Evolutionary conservation across 148 eudicot species (phyloP).

Genomic region (Diospyros lotus): DNA sequence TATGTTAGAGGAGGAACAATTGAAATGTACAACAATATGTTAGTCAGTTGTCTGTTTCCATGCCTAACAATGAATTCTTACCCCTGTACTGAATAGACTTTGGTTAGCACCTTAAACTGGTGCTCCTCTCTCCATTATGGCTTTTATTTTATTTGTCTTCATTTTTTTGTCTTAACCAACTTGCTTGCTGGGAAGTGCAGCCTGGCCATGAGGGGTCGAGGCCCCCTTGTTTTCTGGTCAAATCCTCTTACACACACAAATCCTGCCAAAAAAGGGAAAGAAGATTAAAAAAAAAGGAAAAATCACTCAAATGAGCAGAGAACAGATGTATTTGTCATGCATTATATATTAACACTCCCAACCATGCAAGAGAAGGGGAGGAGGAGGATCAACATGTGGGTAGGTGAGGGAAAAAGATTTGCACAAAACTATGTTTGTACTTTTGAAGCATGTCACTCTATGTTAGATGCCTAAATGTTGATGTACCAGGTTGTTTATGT

Average conservation of each 20-base stretch:
- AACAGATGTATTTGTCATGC: too few species aligned
- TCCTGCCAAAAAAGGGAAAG: constrained; percentile 33
- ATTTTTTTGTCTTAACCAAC: constrained; percentile 30
- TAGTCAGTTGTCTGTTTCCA: constrained; percentile 15
- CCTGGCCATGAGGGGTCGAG: constrained; percentile 65
- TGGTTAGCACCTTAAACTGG: constrained; percentile 8
- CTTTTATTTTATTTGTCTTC: constrained; percentile 18
- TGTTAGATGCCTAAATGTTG: too few species aligned
- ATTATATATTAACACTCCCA: too few species aligned
- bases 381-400: too few species aligned
- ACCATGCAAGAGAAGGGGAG: too few species aligned
- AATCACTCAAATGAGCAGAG: too few species aligned
- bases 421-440: too few species aligned
- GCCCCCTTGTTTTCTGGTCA: constrained; percentile 52
- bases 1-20: constrained; percentile 15
- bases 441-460: too few species aligned
- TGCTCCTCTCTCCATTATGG: constrained; percentile 5
- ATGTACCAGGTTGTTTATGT: too few species aligned
- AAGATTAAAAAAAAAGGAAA: background rate
- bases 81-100: constrained; percentile 3
- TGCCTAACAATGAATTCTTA: background rate
- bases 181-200: constrained; percentile 69
- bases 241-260: constrained; percentile 75
- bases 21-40: constrained; percentile 21
- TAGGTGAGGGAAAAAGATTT: too few species aligned